phyloP scores from a whole-genome alignment of 2,329 filamentous ascomycete genomes.

The Trichoderma arundinaceum region DNA sequence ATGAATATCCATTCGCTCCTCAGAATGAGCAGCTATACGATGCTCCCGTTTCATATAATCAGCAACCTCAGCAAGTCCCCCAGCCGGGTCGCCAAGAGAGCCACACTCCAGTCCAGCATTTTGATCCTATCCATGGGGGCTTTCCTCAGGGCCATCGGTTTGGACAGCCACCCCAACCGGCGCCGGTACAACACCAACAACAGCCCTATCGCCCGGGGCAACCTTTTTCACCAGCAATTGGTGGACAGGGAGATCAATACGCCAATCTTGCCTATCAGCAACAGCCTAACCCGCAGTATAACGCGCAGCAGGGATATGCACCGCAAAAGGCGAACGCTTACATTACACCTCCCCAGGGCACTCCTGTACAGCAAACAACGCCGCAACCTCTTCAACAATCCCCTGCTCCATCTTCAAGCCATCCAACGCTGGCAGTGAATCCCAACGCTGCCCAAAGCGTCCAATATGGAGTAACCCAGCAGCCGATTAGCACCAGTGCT shows the following conservation, averaged over 20 bases:
- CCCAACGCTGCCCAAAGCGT: neutral
- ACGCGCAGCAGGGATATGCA: conserved; percentile 29
- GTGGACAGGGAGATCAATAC: conserved; percentile 37
- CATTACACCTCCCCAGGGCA: conserved; percentile 26
- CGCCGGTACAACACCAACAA: conserved; percentile 41
- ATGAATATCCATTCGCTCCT: conserved; percentile 44
- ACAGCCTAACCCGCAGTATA: conserved; percentile 28
- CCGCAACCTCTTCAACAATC: conserved; percentile 33
- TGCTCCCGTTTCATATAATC: conserved; percentile 41
- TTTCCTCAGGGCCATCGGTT: conserved; percentile 40
- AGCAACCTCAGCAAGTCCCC: conserved; percentile 44
- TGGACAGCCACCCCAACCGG: conserved; percentile 40
- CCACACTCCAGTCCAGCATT: conserved; percentile 44
- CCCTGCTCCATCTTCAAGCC: conserved; percentile 12
- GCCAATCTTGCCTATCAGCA: conserved; percentile 32
- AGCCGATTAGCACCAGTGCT: conserved; percentile 35
- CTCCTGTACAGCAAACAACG: conserved; percentile 30
- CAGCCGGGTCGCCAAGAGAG: conserved; percentile 43
- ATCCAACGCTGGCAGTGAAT: conserved; percentile 5
- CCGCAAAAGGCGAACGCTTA: conserved; percentile 38
- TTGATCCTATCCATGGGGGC: conserved; percentile 39
- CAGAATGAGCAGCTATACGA: conserved; percentile 45
- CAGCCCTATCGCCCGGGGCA: conserved; percentile 38
- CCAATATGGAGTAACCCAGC: conserved; percentile 38
- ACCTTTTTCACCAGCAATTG: conserved; percentile 38